phyloP scores from a whole-genome alignment of 2,329 filamentous ascomycete species.

The Colletotrichum zoysiae region DNA sequence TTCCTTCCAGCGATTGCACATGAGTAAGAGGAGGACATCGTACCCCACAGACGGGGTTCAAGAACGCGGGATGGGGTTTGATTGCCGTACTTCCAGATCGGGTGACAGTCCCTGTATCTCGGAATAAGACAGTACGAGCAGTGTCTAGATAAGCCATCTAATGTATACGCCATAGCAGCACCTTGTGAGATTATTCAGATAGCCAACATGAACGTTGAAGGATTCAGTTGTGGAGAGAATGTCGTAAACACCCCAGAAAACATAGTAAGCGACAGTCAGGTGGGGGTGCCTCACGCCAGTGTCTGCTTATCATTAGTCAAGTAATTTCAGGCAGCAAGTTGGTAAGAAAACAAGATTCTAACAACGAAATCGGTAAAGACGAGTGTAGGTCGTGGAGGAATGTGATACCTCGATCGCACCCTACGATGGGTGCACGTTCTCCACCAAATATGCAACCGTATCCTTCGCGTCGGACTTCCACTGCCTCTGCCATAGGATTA shows the following conservation, averaged over 20 bases:
- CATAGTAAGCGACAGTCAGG: conserved; percentile 7
- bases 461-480: conserved; percentile 9
- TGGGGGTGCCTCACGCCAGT: neutral
- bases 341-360: neutral
- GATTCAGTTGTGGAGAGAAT: conserved; percentile 7
- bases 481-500: neutral
- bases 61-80: neutral
- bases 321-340: neutral
- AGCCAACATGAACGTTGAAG: neutral
- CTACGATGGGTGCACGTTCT: neutral
- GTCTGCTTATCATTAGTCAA: neutral
- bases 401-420: neutral
- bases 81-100: neutral
- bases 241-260: neutral
- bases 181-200: no score
- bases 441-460: neutral
- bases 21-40: neutral
- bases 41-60: neutral
- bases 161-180: neutral
- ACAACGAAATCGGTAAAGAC: neutral
- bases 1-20: neutral
- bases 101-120: neutral
- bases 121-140: neutral
- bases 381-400: neutral
- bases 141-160: neutral